phyloP scores from a whole-genome alignment of 1,284 basidiomycete genomes.

The Pseudozyma flocculosa region DNA sequence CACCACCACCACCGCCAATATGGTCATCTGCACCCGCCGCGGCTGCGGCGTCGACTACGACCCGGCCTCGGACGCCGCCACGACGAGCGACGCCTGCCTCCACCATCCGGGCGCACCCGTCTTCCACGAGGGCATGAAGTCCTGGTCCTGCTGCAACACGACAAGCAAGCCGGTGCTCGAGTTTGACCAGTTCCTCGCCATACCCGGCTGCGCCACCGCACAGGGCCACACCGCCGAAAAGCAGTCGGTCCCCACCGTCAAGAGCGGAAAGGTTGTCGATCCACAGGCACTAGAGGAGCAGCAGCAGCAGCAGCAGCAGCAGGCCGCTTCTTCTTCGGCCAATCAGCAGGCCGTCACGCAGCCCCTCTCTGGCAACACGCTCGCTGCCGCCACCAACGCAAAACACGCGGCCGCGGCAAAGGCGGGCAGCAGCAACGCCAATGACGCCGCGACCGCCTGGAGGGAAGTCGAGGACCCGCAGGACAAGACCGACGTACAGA shows the following conservation, averaged over 20 bases:
- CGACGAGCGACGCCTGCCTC: constrained; percentile 19
- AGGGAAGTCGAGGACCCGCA: constrained; percentile 27
- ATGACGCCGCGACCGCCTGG: constrained; percentile 5
- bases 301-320: constrained; percentile 1
- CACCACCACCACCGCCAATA: constrained; percentile 9
- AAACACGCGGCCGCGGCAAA: constrained; percentile 2
- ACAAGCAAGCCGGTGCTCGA: constrained; percentile 57
- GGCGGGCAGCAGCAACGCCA: constrained; percentile 3
- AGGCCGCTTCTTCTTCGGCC: too few relatives aligned
- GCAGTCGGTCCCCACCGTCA: constrained; percentile 29
- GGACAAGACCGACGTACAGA: constrained; percentile 8
- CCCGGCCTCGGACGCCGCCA: constrained; percentile 5
- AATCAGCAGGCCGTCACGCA: too few relatives aligned
- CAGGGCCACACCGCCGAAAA: constrained; percentile 41
- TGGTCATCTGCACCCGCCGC: constrained; percentile 53
- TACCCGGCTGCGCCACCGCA: constrained; percentile 43
- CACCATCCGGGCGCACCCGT: constrained; percentile 55
- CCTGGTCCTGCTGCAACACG: constrained; percentile 57
- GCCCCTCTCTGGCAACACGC: constrained; percentile 23
- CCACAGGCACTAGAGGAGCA: constrained; percentile 9
- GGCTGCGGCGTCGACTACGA: constrained; percentile 52
- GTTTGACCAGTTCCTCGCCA: constrained; percentile 54
- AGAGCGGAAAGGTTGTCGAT: constrained; percentile 21
- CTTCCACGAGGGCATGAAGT: constrained; percentile 57
- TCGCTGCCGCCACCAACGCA: constrained; percentile 29